Conservation (phyloP, 768 basidiomycete genomes). For the Sistotremastrum niveocremeum region DNA sequence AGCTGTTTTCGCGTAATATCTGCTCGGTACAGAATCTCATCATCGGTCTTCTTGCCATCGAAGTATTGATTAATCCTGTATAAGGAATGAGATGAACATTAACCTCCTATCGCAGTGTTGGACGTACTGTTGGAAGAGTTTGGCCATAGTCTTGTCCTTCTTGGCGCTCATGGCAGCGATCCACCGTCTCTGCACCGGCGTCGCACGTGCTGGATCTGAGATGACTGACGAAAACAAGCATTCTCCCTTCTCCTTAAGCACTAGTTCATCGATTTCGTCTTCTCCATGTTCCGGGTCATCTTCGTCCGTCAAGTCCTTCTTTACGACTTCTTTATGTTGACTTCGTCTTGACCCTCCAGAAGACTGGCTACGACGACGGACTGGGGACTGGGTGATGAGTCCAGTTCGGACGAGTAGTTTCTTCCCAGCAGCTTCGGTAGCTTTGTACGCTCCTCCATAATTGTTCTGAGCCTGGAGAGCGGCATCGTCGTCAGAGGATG, state of each 20-base stretch:
- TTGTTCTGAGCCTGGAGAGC: too few relatives aligned
- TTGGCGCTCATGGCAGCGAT: constrained; percentile 82
- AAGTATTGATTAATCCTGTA: constrained; percentile 83
- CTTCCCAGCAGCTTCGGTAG: too few relatives aligned
- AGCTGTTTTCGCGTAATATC: constrained; percentile 77
- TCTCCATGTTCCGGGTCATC: constrained; percentile 27
- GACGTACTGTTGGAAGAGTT: constrained; percentile 66
- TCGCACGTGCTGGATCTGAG: constrained; percentile 70
- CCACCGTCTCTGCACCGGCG: constrained; percentile 68
- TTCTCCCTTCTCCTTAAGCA: constrained; percentile 22
- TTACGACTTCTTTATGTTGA: constrained; percentile 20
- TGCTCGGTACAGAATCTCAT: constrained; percentile 85
- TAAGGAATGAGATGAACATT: neutral
- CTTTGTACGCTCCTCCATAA: too few relatives aligned
- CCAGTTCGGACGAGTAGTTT: too few relatives aligned
- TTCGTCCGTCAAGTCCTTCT: constrained; percentile 10
- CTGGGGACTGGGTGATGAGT: too few relatives aligned
- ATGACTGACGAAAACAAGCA: constrained; percentile 52
- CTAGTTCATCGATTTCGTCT: constrained; percentile 28
- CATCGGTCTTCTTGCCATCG: constrained; percentile 82
- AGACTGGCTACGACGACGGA: too few relatives aligned
- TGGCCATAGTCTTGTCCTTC: constrained; percentile 53
- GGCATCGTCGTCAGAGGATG: too few relatives aligned
- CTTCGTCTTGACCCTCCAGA: constrained; percentile 7
- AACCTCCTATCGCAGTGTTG: constrained; percentile 1